Conservation (phyloP, 2,329 filamentous ascomycete genomes). For the Pestalotiopsis sp. region DNA sequence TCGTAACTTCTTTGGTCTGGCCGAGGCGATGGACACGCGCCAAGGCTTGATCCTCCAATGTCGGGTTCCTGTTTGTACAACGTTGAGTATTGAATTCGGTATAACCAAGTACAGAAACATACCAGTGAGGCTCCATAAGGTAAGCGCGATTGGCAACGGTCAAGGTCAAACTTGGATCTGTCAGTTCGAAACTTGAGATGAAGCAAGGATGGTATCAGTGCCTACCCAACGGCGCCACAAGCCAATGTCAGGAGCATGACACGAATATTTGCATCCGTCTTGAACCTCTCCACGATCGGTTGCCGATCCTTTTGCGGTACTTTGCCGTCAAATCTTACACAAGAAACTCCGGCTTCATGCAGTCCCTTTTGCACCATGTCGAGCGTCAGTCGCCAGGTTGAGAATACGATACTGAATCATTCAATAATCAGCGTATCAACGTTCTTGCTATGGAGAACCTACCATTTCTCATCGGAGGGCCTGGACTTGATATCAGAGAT, state of each 20-base stretch:
- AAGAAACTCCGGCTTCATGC: slow-evolving; percentile 29
- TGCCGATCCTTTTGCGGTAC: slow-evolving; percentile 44
- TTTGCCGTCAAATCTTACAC: slow-evolving; percentile 50
- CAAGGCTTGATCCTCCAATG: slow-evolving; percentile 37
- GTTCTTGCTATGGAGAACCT: not conserved
- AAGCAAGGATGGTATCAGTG: not conserved
- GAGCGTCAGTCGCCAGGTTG: not conserved
- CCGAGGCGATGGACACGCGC: slow-evolving; percentile 40
- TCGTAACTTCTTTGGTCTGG: slow-evolving; percentile 37
- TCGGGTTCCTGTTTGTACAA: not conserved
- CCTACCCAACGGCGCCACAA: slow-evolving; percentile 22
- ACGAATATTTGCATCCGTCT: slow-evolving; percentile 33
- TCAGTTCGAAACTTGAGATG: not conserved
- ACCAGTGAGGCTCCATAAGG: not conserved
- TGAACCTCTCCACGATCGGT: slow-evolving; percentile 41
- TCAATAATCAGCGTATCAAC: not conserved
- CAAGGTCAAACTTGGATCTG: not conserved
- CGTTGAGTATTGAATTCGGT: not conserved
- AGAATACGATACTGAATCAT: not conserved
- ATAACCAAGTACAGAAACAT: not conserved
- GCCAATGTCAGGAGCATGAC: slow-evolving; percentile 52
- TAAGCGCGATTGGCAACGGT: not conserved
- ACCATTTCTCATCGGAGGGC: slow-evolving; percentile 33
- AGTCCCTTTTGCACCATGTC: not conserved
- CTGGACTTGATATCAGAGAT: slow-evolving; percentile 32